phyloP scores from a whole-genome alignment of 352 stramenopile species.

The Globisporangium cystogenes region DNA sequence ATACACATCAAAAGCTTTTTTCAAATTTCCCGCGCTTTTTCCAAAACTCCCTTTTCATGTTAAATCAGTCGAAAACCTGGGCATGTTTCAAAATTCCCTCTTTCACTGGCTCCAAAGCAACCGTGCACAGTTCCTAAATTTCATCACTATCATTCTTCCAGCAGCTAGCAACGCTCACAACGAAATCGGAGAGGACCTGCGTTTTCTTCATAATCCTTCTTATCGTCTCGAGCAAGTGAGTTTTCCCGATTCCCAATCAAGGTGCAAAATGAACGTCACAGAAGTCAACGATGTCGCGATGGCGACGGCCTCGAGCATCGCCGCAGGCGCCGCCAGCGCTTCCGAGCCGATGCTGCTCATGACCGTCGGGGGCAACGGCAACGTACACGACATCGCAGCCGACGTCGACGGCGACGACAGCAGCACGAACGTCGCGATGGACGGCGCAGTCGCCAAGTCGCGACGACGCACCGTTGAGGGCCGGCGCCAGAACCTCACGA shows the following conservation, averaged over 20 bases:
- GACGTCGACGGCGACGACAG: not conserved
- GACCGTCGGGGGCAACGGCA: not conserved
- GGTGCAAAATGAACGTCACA: not conserved
- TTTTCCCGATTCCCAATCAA: too few species aligned
- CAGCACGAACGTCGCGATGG: not conserved
- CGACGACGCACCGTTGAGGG: not conserved
- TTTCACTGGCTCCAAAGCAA: not conserved
- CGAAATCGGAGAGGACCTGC: not conserved
- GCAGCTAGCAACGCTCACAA: not conserved
- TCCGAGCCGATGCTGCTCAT: not conserved
- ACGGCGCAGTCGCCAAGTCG: not conserved
- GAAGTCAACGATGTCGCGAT: not conserved
- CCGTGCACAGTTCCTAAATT: not conserved
- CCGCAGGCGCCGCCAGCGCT: too few species aligned
- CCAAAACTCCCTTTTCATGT: too few species aligned
- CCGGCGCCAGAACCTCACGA: conserved; percentile 53
- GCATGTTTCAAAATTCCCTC: too few species aligned
- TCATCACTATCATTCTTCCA: not conserved
- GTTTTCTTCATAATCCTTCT: not conserved
- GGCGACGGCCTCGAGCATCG: too few species aligned
- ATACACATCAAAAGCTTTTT: too few species aligned
- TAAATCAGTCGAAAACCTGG: too few species aligned
- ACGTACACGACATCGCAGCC: too few species aligned
- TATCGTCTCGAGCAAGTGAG: not conserved
- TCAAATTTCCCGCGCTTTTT: too few species aligned